Conservation (phyloP, 2,329 filamentous ascomycete genomes). For the Stemphylium vesicarium region DNA sequence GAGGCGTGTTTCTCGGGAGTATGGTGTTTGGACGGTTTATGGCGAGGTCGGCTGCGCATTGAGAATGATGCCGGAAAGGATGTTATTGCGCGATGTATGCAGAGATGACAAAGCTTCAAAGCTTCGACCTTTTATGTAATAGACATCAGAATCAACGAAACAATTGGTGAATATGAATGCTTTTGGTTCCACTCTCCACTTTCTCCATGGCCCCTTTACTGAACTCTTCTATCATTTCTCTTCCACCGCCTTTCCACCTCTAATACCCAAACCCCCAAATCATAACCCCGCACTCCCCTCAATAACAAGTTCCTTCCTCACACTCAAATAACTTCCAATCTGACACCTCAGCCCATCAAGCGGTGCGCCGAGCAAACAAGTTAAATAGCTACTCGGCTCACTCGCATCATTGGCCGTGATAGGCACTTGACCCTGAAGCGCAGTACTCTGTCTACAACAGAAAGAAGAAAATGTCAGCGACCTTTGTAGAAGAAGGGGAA, state of each 20-base stretch:
- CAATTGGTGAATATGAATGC: too few species aligned
- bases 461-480: not conserved
- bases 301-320: constrained; percentile 7
- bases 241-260: not conserved
- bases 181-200: too few species aligned
- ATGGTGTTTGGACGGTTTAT: constrained; percentile 73
- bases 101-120: too few species aligned
- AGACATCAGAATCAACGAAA: too few species aligned
- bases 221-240: not conserved
- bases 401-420: constrained; percentile 25
- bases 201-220: too few species aligned
- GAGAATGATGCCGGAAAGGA: not conserved
- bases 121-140: too few species aligned
- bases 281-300: not conserved
- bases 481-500: not conserved
- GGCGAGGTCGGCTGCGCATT: constrained; percentile 8
- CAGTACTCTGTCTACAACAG: not conserved
- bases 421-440: not conserved
- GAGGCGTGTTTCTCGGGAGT: constrained; percentile 79
- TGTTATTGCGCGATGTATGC: too few species aligned
- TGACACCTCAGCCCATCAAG: constrained; percentile 25
- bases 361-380: constrained; percentile 20
- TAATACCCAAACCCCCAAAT: not conserved
- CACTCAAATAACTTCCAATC: constrained; percentile 19
- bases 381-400: constrained; percentile 21